A percentile compares a stretch with the other conserved stretches of the same genome.
Conservation (phyloP, 306 rosid genomes). For the Malus sylvestris region DNA sequence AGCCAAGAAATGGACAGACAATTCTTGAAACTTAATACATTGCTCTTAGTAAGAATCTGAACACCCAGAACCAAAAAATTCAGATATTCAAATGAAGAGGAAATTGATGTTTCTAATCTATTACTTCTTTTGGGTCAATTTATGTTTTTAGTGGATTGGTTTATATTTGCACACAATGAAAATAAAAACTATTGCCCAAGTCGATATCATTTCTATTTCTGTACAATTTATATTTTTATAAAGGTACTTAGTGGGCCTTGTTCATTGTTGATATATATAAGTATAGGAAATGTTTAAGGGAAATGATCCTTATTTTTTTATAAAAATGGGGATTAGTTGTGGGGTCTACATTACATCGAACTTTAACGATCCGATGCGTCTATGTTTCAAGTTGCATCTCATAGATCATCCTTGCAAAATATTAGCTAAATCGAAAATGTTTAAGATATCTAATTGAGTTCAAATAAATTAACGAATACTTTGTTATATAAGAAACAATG, state of each 20-base stretch:
- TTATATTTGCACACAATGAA: neutral
- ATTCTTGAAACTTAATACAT: neutral
- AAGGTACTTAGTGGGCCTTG: neutral
- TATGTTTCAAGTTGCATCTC: no score
- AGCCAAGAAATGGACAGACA: neutral
- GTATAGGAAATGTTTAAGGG: no score
- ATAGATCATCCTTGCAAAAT: no score
- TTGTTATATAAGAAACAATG: no score
- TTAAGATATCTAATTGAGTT: no score
- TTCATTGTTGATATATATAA: neutral
- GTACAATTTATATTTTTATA: neutral
- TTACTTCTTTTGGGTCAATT: neutral
- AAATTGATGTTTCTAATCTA: neutral
- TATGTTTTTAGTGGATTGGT: neutral
- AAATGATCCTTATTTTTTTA: no score
- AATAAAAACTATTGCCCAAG: neutral
- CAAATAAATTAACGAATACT: no score
- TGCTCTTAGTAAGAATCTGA: neutral
- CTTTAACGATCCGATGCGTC: no score
- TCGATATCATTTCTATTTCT: neutral
- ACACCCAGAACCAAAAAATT: neutral
- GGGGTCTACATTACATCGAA: no score
- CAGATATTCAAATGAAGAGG: neutral
- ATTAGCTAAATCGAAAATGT: no score
- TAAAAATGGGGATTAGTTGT: no score